Evolutionary conservation across 2,329 filamentous ascomycete genomes (phyloP), one percentile per base, ranked within the genome.

Genomic region (Fusarium nematophilum): DNA sequence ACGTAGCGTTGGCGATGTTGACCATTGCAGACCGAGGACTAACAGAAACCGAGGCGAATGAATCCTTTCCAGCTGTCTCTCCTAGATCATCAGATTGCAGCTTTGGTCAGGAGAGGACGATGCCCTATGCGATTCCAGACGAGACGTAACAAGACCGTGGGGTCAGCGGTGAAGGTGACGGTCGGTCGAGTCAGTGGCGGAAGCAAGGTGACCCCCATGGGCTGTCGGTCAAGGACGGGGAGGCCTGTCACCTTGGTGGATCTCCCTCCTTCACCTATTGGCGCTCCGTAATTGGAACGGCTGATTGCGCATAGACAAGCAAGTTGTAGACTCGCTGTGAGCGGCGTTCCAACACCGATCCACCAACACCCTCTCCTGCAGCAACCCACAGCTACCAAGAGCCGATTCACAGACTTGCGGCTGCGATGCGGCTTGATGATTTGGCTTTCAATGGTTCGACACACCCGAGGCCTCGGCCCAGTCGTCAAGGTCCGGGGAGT

Each of bases 401-500:
- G 36, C 52, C 43, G 36, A 29, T 44, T 43, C 48, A 42, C 36
- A 37, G 34, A 39, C 26, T 43, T 49, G 49, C 18, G 52, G 43
- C 38, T 46, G 46, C 48, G 42, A 59, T 42, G 45, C 44, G 31
- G 34, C 34, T 61, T 38, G 34, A 40, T 31, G 34, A 45, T 53
- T 59, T 52, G 13, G 46, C 53, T 25, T 46, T 29, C 17, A 39
- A 49, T 64, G 64, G 49, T 57, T 69, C 51, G 53, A 55, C 49
- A 63, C 54, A 30, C 55, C 53, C 51, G 40, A 57, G 23, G 33
- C 21, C 25, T 64, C 43, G 40, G 53, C 27, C 42, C 50, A 46
- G 59, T 44, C 31, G 48, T 55, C 57, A 60, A 64, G 62, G 54
- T 57, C 59, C 39, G 40, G 62, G 55, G 47, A 55, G 48, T 50